A percentile compares a stretch with the other conserved stretches of the same genome.
Conservation (phyloP, 1,139 yeast genomes). For the Yamadazyma triangularis region DNA sequence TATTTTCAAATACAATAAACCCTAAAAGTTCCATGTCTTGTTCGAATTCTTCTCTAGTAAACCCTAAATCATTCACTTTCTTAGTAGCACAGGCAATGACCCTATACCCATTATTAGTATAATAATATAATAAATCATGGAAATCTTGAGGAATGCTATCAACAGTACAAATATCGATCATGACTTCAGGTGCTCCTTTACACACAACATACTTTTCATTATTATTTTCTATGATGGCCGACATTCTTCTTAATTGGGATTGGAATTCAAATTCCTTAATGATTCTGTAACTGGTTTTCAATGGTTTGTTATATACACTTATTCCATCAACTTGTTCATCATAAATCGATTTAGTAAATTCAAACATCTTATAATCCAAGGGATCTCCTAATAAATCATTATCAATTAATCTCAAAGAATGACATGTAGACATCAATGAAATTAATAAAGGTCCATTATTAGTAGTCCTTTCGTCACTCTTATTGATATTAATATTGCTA, state of each 20-base stretch:
- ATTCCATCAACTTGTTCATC: constrained; percentile 48
- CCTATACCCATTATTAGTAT: constrained; percentile 90
- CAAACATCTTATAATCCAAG: constrained; percentile 87
- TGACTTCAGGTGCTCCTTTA: constrained; percentile 98
- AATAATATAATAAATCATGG: constrained; percentile 68
- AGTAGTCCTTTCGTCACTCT: constrained; percentile 15
- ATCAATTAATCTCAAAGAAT: constrained; percentile 76
- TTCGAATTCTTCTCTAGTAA: constrained; percentile 60
- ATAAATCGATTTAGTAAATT: constrained; percentile 73
- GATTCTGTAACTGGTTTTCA: constrained; percentile 39
- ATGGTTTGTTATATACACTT: constrained; percentile 1
- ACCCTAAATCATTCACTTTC: constrained; percentile 14
- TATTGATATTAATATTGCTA: constrained; percentile 15
- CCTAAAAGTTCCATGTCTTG: constrained; percentile 70
- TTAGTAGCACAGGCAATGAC: constrained; percentile 93
- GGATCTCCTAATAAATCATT: constrained; percentile 89
- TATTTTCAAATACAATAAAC: constrained; percentile 88
- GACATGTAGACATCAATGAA: constrained; percentile 76
- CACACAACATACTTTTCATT: constrained; percentile 52
- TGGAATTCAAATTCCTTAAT: constrained; percentile 79
- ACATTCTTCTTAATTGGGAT: constrained; percentile 84
- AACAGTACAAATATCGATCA: constrained; percentile 68
- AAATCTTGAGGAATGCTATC: constrained; percentile 71
- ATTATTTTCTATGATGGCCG: constrained; percentile 58
- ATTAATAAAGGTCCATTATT: constrained; percentile 33